Base-by-base conservation (phyloP, 176 grass and related monocot species). In the Elymus sibiricus region DNA sequence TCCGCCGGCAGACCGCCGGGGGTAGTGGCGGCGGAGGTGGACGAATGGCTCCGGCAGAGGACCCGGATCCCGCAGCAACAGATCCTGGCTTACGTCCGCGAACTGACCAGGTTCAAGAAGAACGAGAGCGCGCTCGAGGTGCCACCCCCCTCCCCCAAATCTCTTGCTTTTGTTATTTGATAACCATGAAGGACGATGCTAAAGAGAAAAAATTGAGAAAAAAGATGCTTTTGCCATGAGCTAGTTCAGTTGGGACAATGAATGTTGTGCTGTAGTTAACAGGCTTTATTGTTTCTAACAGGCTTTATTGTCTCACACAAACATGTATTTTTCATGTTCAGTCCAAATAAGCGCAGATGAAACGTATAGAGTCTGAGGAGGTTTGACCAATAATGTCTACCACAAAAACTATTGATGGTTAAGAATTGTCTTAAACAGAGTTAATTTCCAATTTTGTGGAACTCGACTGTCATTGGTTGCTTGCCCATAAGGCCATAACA, bases 81-180 rank as follows among this genome's bases (percentile, higher is more conserved):
- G 59, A 32, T 92, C 11, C 35, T 89, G 21, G 58, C 75, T 59
- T 86, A 83, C 83, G 83, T 89, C 28, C 84, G 77, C 74, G 70
- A 47, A 16, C 49, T 86, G 15, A 87, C 47, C 44, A 89, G 38
- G 60, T 86, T 47, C 64, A 43, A 12, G 5, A 49, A 79, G 5
- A 14, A 80, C 15, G 42, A 31, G 26, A 35, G 72, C 79, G 86
- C 90, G 65, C 86, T 92, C 65, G 79, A 89, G 83, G 90, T 89
- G 34, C 34, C 34, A 35, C 34, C 5, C 34, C 53, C 19, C 19
- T 0, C 19, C 53, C 53, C 19, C 19, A 51, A 51, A 53, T 53
- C 53, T 22, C 19, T 4, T 22, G 19, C 53, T 37, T 29, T 78
- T 28, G 6, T 9, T 49, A 9, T 17, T 56, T 21, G 16, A 6